Base-by-base conservation (phyloP, 1,284 basidiomycete species). In the Boletus smithii region DNA sequence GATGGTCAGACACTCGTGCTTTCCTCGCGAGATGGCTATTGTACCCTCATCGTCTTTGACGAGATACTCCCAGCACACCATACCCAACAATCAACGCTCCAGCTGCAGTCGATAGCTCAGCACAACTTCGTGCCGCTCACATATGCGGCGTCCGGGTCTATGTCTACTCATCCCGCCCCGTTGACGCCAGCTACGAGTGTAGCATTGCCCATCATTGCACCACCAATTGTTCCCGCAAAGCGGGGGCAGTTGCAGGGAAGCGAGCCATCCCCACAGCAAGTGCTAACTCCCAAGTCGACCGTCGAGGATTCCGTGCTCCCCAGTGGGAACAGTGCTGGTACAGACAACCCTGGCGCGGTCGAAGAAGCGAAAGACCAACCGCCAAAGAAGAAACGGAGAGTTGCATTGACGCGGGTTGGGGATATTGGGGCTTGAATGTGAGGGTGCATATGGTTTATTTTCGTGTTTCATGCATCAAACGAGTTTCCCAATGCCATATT, bases 21-120 rank as follows among this genome's bases (percentile, higher is more conserved):
- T 37, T 89, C 93, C 0, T 92, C 93, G 0, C 84, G 92, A 24
- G 95, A 99, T 65, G 95, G 95, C 1, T 99, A 98, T 69, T 99
- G 97, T 72, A 97, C 95, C 0, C 80, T 97, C 48, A 81, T 97
- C 48, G 83, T 88, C 26, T 88, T 95, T 56, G 90, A 92, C 61
- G 95, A 98, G 69, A 85, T 97, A 42, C 80, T 97, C 1, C 81
- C 88, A 0, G 80, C 85, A 3, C 80, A 94, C 63, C 85, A 91
- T 51, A 92, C 85, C 0, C 92, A 95, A 62, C 92, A 94, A 61
- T 87, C 90, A 53, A 81, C 87, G 5, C 77, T 93, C 8, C 91
- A 94, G 67, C 72, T 94, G 30, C 87, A 90, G 57, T 85, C 88
- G 22, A 91, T 94, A 50, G 92, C 91, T 8, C 85, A 90, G 54